These are phyloP conservation scores for Candida ficus DNA, from an alignment of 805 yeast species.

Conservation along the genomic window DNA sequence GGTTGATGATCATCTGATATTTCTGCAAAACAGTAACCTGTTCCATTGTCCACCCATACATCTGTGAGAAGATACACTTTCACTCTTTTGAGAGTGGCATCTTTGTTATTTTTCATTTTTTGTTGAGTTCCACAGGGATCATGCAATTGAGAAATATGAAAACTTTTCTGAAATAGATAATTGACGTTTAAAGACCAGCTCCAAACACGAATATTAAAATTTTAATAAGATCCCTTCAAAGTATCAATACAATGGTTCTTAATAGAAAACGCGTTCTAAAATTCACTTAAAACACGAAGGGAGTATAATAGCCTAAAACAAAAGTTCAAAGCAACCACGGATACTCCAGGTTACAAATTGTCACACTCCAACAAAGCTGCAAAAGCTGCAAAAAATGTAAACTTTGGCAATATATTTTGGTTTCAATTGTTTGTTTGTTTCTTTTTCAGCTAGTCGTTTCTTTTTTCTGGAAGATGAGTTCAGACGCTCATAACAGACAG, in stretches of 20 bases:
- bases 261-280: too few species aligned
- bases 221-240: background rate
- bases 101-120: constrained; percentile 2
- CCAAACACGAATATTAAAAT: background rate
- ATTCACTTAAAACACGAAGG: too few species aligned
- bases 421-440: background rate
- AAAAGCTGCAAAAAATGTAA: too few species aligned
- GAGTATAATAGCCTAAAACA: too few species aligned
- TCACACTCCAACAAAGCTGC: too few species aligned
- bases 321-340: too few species aligned
- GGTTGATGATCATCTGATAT: constrained; percentile 38
- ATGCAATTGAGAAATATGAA: too few species aligned
- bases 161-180: too few species aligned
- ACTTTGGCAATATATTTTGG: too few species aligned
- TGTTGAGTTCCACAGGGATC: too few species aligned
- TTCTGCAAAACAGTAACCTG: constrained; percentile 84
- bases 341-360: too few species aligned
- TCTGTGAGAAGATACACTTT: constrained; percentile 82
- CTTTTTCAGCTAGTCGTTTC: background rate
- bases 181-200: constrained; percentile 5
- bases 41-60: constrained; percentile 89
- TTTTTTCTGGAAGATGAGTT: background rate
- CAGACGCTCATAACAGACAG: background rate
- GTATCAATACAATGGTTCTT: too few species aligned
- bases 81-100: constrained; percentile 62